A percentile compares a stretch with the other conserved stretches of the same genome.
Evolutionary conservation across 768 basidiomycete species (phyloP).

Genomic region (Naganishia kalamii): DNA sequence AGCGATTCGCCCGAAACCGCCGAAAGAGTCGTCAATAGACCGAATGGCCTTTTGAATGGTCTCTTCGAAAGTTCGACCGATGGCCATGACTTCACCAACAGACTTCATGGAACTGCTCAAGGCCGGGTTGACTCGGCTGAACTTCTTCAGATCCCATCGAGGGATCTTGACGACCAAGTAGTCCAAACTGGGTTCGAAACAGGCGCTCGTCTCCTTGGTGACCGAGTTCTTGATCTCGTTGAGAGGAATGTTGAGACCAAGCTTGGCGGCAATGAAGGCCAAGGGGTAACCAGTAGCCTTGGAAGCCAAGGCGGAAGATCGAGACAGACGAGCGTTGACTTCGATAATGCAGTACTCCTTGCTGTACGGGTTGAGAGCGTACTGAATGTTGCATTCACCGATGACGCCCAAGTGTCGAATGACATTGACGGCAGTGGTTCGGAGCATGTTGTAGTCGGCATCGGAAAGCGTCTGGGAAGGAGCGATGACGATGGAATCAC

Average conservation of each 20-base stretch:
- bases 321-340: slow-evolving; percentile 95
- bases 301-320: slow-evolving; percentile 93
- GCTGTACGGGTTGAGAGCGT: slow-evolving; percentile 89
- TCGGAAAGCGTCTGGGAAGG: slow-evolving; percentile 98
- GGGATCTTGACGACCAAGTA: slow-evolving; percentile 98
- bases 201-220: slow-evolving; percentile 90
- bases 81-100: slow-evolving; percentile 98
- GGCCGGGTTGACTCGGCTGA: slow-evolving; percentile 81
- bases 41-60: slow-evolving; percentile 97
- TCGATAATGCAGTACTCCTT: slow-evolving; percentile 99
- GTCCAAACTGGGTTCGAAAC: slow-evolving; percentile 96
- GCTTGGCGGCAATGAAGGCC: slow-evolving; percentile 96
- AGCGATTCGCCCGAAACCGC: slow-evolving; percentile 76
- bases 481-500: slow-evolving; percentile 96
- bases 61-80: slow-evolving; percentile 96
- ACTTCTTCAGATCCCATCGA: slow-evolving; percentile 98
- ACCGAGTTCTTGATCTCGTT: slow-evolving; percentile 98
- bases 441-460: slow-evolving; percentile 97
- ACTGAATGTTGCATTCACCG: slow-evolving; percentile 99
- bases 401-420: slow-evolving; percentile 97
- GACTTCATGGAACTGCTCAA: slow-evolving; percentile 97
- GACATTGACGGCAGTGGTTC: slow-evolving; percentile 95
- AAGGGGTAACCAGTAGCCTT: slow-evolving; percentile 98
- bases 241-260: slow-evolving; percentile 91
- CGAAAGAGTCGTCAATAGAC: slow-evolving; percentile 89